Percentiles rank a stretch among this genome's conserved stretches.
These are phyloP conservation scores for Lentinus polychrous DNA, from an alignment of 1,284 basidiomycete genomes.

Conservation along the genomic window DNA sequence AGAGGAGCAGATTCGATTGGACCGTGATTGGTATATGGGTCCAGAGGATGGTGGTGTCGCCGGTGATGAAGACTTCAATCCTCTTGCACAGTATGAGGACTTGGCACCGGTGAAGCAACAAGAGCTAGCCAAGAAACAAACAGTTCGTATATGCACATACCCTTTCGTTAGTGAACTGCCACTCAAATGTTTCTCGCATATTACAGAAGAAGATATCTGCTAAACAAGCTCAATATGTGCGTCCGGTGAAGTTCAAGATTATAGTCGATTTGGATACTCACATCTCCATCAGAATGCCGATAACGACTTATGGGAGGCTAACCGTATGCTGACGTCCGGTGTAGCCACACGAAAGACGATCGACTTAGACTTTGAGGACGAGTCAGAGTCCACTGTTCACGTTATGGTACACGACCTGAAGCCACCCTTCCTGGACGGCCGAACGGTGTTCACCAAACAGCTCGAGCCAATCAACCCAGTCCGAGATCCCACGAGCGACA, in stretches of 20 bases:
- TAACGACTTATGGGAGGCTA: slow-evolving; percentile 97
- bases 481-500: slow-evolving; percentile 87
- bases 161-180: neutral
- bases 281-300: slow-evolving; percentile 75
- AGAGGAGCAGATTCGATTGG: slow-evolving; percentile 84
- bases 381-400: slow-evolving; percentile 92
- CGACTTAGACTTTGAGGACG: slow-evolving; percentile 90
- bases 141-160: slow-evolving; percentile 35
- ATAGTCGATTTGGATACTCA: slow-evolving; percentile 4
- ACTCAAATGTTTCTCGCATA: slow-evolving; percentile 1
- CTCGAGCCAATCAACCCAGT: slow-evolving; percentile 97
- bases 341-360: slow-evolving; percentile 82
- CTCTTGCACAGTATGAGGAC: slow-evolving; percentile 88
- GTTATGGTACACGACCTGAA: slow-evolving; percentile 97
- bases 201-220: slow-evolving; percentile 80
- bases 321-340: slow-evolving; percentile 94
- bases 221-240: slow-evolving; percentile 87
- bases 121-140: slow-evolving; percentile 75
- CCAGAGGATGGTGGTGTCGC: slow-evolving; percentile 83
- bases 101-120: slow-evolving; percentile 65
- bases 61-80: slow-evolving; percentile 89
- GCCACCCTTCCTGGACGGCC: slow-evolving; percentile 96
- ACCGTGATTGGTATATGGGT: slow-evolving; percentile 91
- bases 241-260: slow-evolving; percentile 22
- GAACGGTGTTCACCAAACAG: slow-evolving; percentile 94